Evolutionary conservation across 148 eudicot species (phyloP).

Genomic region (Gaultheria prostrata): DNA sequence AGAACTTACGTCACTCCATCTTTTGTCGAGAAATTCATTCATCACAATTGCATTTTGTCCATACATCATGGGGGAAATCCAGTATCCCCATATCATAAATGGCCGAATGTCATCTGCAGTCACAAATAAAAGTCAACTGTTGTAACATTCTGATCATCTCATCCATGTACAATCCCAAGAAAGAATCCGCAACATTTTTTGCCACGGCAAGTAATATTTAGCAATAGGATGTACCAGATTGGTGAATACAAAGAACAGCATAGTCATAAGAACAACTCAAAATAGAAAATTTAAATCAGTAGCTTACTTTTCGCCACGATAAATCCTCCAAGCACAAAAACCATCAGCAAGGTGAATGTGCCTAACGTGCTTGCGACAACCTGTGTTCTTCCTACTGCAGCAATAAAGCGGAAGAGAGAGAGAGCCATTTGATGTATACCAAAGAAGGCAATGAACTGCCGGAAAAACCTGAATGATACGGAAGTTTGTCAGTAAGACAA

Average conservation of each 20-base stretch:
- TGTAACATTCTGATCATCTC: background rate
- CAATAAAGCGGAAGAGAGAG: slow-evolving; percentile 58
- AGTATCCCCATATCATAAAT: slow-evolving; percentile 75
- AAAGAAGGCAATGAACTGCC: slow-evolving; percentile 61
- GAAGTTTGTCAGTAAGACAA: background rate
- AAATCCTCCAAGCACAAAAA: slow-evolving; percentile 69
- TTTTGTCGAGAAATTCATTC: slow-evolving; percentile 68
- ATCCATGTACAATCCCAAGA: background rate
- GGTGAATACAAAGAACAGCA: slow-evolving; percentile 1
- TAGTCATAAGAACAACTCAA: background rate
- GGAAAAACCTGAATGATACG: slow-evolving; percentile 45
- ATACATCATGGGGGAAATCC: slow-evolving; percentile 74
- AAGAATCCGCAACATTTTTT: background rate
- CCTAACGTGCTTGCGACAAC: slow-evolving; percentile 49
- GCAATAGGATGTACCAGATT: background rate
- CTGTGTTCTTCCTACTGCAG: slow-evolving; percentile 56
- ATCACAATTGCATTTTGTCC: slow-evolving; percentile 72
- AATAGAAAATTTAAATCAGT: background rate
- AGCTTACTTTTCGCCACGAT: slow-evolving; percentile 54
- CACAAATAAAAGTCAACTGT: background rate
- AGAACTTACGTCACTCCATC: slow-evolving; percentile 62
- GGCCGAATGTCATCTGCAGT: slow-evolving; percentile 52
- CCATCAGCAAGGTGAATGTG: slow-evolving; percentile 39
- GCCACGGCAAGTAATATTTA: background rate
- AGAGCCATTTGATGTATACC: slow-evolving; percentile 67